Evolutionary conservation across 2,329 filamentous ascomycete genomes (phyloP).

Genomic region (Colletotrichum viniferum): DNA sequence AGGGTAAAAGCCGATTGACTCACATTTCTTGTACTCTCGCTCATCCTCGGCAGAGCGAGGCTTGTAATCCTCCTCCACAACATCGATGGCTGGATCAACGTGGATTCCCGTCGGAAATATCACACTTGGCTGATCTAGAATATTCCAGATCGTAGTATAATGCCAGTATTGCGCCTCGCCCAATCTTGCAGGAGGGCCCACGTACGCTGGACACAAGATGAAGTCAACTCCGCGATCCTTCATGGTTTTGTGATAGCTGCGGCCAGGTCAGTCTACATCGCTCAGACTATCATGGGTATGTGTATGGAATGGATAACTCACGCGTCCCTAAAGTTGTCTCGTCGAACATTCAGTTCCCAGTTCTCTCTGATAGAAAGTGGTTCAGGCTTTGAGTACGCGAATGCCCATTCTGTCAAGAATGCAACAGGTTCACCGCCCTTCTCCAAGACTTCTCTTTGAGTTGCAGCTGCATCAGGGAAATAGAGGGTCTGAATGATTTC

Average conservation of each 20-base stretch:
- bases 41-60: neutral
- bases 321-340: slow-evolving; percentile 20
- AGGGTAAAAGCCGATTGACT: neutral
- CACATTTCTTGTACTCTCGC: slow-evolving; percentile 9
- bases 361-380: slow-evolving; percentile 21
- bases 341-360: slow-evolving; percentile 25
- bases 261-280: neutral
- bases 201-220: slow-evolving; percentile 29
- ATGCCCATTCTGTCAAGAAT: slow-evolving; percentile 29
- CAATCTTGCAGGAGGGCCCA: slow-evolving; percentile 24
- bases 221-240: slow-evolving; percentile 28
- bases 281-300: neutral
- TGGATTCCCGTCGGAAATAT: slow-evolving; percentile 29
- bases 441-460: slow-evolving; percentile 15
- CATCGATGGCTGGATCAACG: neutral
- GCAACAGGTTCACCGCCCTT: slow-evolving; percentile 31
- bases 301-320: slow-evolving; percentile 35
- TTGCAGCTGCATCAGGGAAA: slow-evolving; percentile 29
- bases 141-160: slow-evolving; percentile 36
- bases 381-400: slow-evolving; percentile 17
- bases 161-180: slow-evolving; percentile 27
- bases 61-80: neutral
- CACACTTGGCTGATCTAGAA: slow-evolving; percentile 31
- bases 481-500: slow-evolving; percentile 26
- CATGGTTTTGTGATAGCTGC: slow-evolving; percentile 22